These are phyloP conservation scores for Mucor saturninus DNA, from an alignment of 371 early-diverging fungal genomes.

Conservation along the genomic window DNA sequence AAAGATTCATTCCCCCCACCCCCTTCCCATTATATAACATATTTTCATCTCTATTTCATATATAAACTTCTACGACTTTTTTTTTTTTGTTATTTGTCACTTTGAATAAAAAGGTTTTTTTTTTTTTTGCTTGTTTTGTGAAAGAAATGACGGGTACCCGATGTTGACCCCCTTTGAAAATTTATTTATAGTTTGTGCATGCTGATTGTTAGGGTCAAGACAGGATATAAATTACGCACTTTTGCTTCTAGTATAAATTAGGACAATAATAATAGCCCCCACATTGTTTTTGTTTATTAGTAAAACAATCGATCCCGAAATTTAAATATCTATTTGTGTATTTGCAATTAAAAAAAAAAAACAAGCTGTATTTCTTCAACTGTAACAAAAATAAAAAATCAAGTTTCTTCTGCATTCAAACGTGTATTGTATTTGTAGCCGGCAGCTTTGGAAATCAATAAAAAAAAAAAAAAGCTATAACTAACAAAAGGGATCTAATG, in stretches of 20 bases:
- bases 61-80: background rate
- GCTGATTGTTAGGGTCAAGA: background rate
- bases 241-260: background rate
- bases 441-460: too few relatives aligned
- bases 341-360: too few relatives aligned
- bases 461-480: too few relatives aligned
- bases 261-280: too few relatives aligned
- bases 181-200: background rate
- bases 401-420: too few relatives aligned
- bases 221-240: background rate
- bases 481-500: too few relatives aligned
- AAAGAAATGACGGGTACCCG: background rate
- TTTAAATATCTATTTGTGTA: too few relatives aligned
- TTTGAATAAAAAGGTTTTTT: background rate
- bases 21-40: background rate
- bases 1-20: background rate
- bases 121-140: background rate
- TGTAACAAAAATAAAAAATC: too few relatives aligned
- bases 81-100: background rate
- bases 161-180: background rate
- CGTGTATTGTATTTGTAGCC: too few relatives aligned
- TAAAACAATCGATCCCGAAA: too few relatives aligned
- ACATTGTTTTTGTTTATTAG: background rate
- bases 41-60: conserved; percentile 4
- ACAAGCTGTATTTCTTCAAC: conserved; percentile 4